These are phyloP conservation scores for Mrakia gelida DNA, from an alignment of 768 basidiomycete species.

Conservation along the genomic window DNA sequence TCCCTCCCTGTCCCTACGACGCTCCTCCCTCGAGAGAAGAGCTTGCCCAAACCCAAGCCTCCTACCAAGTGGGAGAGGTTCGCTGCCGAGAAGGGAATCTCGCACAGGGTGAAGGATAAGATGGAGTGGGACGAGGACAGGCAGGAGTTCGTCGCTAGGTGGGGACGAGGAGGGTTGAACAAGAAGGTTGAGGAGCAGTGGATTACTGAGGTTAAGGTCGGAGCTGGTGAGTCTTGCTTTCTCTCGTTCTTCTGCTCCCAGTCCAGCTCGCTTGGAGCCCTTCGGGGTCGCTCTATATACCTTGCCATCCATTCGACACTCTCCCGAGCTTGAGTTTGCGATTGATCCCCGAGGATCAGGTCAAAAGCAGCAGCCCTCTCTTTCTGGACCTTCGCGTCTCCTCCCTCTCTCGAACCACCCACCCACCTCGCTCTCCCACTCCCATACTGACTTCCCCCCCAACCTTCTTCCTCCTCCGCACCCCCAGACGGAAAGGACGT, in stretches of 20 bases:
- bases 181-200: slow-evolving; percentile 80
- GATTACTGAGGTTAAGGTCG: slow-evolving; percentile 81
- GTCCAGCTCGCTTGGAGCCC: background rate
- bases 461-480: background rate
- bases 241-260: background rate
- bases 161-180: slow-evolving; percentile 83
- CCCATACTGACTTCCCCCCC: slow-evolving; percentile 15
- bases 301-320: background rate
- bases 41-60: slow-evolving; percentile 84
- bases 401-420: no score
- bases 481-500: slow-evolving; percentile 61
- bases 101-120: slow-evolving; percentile 68
- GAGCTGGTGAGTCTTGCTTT: slow-evolving; percentile 60
- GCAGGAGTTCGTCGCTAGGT: slow-evolving; percentile 85
- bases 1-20: slow-evolving; percentile 73
- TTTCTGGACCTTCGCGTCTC: background rate
- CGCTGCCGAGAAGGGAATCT: slow-evolving; percentile 89
- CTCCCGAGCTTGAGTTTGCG: background rate
- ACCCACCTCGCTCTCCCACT: no score
- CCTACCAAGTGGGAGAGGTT: slow-evolving; percentile 96
- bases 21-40: slow-evolving; percentile 81
- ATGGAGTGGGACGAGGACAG: slow-evolving; percentile 90
- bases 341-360: background rate
- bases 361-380: background rate
- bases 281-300: background rate